Evolutionary conservation across 495 filamentous ascomycete species (phyloP), one percentile per base, ranked within the genome.

Genomic region (Filosporella fistucella): DNA sequence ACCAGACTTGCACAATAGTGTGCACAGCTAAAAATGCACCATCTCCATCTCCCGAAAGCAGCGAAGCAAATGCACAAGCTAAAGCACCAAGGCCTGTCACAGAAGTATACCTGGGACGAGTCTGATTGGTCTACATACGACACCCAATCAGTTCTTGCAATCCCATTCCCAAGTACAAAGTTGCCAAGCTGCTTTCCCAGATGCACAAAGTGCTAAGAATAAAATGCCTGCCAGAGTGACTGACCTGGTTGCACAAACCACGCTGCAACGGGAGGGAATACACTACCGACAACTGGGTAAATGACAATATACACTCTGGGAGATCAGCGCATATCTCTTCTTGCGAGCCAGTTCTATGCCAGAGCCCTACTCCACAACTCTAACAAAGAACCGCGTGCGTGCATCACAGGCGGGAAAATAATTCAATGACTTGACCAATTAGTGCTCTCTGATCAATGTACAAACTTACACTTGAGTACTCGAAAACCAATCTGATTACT

Each of bases 231-330:
- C n/a, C 32, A 3, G n/a, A 13, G 32, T 17, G n/a, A 35, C n/a
- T 5, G 18, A 35, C n/a, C 4, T 14, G n/a, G 4, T 35, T n/a
- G 12, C 32, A n/a, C n/a, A 35, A 13, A 22, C 47, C 40, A 51
- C 41, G 48, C 42, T 49, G 47, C 20, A 39, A 12, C n/a, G n/a
- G n/a, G n/a, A 30, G 20, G 12, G 16, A 23, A 17, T 30, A 37
- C 13, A 14, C 24, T 51, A 39, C 48, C 48, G 41, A 38, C 10
- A 35, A 51, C 32, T 36, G 48, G 48, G 48, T 51, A 51, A 51
- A 45, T 38, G 44, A 39, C 25, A 25, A 34, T 10, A 14, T 30
- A 12, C 17, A 24, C 21, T 7, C 16, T 23, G 41, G 41, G 23
- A 37, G 41, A 43, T 42, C 47, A 24, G 18, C 29, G 47, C 32